Evolutionary conservation across 1,284 basidiomycete species (phyloP), one percentile per base, ranked within the genome.

Genomic region (Athelia psychrophila): DNA sequence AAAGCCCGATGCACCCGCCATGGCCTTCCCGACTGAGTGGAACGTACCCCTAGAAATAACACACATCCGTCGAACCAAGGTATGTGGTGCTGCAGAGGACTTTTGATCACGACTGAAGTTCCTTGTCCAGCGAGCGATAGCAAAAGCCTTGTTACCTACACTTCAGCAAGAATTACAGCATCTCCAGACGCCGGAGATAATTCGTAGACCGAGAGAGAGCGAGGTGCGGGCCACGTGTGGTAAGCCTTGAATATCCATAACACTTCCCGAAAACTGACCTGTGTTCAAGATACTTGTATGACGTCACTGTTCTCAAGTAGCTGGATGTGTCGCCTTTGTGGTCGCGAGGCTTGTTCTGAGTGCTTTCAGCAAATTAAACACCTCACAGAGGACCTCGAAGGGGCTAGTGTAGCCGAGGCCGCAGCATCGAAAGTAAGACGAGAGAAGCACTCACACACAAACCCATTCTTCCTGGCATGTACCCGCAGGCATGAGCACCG

Each of bases 301-400:
- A 94, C 93, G 3, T 93, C 92, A 15, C 84, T 98, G 54, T 96
- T 97, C 67, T 88, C 88, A 5, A 86, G 86, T 52, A 91, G 84
- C 53, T 97, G 88, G 83, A 89, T 95, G 78, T 98, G 95, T 67
- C 78, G 83, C 9, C 65, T 80, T n/a, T 98, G 95, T 66, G 95
- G 93, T 1, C 84, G 92, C 15, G 95, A 97, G 68, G 86, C 90
- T 16, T 98, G 95, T 64, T 76, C 84, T 1, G 86, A 91, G 51
- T 98, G 95, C 65, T 91, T 84, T 62, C 73, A 79, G 23, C 84
- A 83, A 57, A 81, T 97, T 52, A 72, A 73, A 55, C 81, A 86
- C 18, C 70, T 89, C 24, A 84, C 84, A 2, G 72, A 77, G 44
- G 78, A 81, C 51, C 71, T 72, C 38, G 67, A 74, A 2, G 75